Conservation (phyloP, 495 filamentous ascomycete species). For the Aspergillus cristatus region DNA sequence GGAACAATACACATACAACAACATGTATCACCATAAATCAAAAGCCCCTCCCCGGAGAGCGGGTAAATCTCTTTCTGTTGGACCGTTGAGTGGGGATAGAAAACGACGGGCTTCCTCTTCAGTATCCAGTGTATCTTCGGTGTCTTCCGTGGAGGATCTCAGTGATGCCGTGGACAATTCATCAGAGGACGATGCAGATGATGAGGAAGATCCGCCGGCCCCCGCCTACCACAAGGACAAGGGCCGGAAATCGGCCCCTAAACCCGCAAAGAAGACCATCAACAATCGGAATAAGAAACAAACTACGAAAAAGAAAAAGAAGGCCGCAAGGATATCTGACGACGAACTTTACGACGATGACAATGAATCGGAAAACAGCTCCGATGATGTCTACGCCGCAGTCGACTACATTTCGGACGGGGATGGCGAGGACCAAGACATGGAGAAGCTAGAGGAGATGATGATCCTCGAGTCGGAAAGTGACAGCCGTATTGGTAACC, state of each 20-base stretch:
- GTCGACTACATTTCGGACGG: constrained; percentile 72
- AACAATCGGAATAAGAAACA: too few species aligned
- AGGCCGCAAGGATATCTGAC: constrained; percentile 34
- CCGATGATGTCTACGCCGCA: constrained; percentile 63
- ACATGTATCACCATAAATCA: constrained; percentile 8
- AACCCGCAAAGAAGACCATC: constrained; percentile 20
- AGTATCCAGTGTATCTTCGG: constrained; percentile 35
- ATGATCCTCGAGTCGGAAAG: constrained; percentile 55
- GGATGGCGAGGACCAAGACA: constrained; percentile 65
- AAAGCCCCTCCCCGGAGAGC: constrained; percentile 20
- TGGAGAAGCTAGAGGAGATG: constrained; percentile 63
- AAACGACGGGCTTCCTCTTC: constrained; percentile 30
- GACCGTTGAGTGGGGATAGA: constrained; percentile 15
- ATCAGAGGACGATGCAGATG: constrained; percentile 41
- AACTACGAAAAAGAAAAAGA: constrained; percentile 32
- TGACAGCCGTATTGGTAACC: constrained; percentile 19
- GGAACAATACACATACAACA: too few species aligned
- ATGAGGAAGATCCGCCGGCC: constrained; percentile 41
- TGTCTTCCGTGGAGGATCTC: constrained; percentile 30
- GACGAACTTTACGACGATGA: constrained; percentile 54
- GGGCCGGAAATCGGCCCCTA: constrained; percentile 37
- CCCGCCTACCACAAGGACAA: constrained; percentile 32
- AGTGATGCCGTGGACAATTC: constrained; percentile 35
- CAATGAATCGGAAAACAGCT: constrained; percentile 29
- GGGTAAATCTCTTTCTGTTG: constrained; percentile 15